Evolutionary conservation across 805 yeast genomes (phyloP).

Genomic region (Clavispora santaluciae): DNA sequence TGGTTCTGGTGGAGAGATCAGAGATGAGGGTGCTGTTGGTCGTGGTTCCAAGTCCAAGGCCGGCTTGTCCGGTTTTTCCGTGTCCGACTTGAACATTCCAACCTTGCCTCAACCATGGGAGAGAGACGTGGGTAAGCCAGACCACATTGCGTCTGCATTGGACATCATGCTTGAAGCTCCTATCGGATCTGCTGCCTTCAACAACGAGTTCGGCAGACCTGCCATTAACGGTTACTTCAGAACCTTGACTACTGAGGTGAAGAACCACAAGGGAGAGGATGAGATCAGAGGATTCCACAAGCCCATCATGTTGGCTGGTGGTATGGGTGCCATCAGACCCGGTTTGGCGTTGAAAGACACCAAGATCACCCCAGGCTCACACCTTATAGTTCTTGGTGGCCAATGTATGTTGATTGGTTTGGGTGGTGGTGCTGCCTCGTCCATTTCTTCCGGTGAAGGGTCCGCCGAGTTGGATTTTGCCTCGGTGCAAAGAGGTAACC

Average conservation of each 20-base stretch:
- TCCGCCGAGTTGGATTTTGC: constrained; percentile 97
- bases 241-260: constrained; percentile 80
- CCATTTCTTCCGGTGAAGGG: constrained; percentile 93
- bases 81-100: constrained; percentile 87
- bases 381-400: constrained; percentile 92
- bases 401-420: constrained; percentile 96
- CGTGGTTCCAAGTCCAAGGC: constrained; percentile 97
- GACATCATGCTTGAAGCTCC: constrained; percentile 98
- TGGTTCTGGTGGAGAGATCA: constrained; percentile 99
- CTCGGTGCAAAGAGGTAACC: constrained; percentile 98
- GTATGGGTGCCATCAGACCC: constrained; percentile 95
- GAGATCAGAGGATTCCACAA: constrained; percentile 96
- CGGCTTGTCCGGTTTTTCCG: constrained; percentile 90
- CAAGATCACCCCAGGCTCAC: constrained; percentile 86
- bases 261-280: constrained; percentile 52
- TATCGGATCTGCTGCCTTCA: constrained; percentile 95
- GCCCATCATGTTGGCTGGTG: constrained; percentile 99
- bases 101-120: constrained; percentile 93
- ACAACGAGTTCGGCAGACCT: constrained; percentile 98
- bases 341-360: constrained; percentile 83
- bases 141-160: constrained; percentile 86
- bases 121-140: constrained; percentile 80
- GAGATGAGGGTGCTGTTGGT: constrained; percentile 99
- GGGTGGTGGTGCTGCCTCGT: constrained; percentile 99
- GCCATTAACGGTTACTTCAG: constrained; percentile 95